Percentiles rank a stretch among this genome's conserved stretches.
These are phyloP conservation scores for Carex sylvatica DNA, from an alignment of 202 grass and related monocot genomes.

Conservation along the genomic window DNA sequence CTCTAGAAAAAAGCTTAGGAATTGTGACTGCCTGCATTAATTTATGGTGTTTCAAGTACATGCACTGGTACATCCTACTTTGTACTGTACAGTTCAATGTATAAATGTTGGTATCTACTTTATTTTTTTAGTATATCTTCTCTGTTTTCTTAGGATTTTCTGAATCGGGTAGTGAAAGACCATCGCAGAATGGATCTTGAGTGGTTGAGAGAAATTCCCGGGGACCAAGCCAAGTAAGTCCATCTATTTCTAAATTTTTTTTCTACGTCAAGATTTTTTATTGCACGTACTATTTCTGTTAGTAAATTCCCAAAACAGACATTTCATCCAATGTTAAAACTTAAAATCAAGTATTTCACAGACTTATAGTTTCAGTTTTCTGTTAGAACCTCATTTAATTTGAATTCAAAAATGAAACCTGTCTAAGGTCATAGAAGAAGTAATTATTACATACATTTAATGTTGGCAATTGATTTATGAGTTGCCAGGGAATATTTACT, in stretches of 20 bases:
- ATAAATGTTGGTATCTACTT: background rate
- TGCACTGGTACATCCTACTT: background rate
- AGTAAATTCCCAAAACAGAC: conserved; percentile 2
- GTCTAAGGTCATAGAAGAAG: background rate
- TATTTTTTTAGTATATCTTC: background rate
- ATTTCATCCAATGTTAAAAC: background rate
- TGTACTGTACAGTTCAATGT: background rate
- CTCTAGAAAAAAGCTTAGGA: background rate
- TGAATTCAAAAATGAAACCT: background rate
- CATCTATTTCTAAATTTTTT: conserved; percentile 21
- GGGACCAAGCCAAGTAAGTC: conserved; percentile 75
- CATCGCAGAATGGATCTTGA: conserved; percentile 96
- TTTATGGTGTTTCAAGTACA: background rate
- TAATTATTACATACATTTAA: background rate
- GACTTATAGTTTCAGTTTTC: background rate
- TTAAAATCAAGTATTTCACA: background rate
- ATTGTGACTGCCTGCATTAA: background rate
- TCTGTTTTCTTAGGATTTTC: conserved; percentile 55
- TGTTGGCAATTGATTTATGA: conserved; percentile 21
- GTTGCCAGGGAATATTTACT: conserved; percentile 82
- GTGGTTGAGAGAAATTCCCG: conserved; percentile 72
- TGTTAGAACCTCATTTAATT: background rate
- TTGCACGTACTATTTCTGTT: conserved; percentile 24
- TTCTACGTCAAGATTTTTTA: conserved; percentile 16
- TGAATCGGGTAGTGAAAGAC: conserved; percentile 82